Evolutionary conservation across 768 basidiomycete genomes (phyloP).

Genomic region (Pulveroboletus sp.): DNA sequence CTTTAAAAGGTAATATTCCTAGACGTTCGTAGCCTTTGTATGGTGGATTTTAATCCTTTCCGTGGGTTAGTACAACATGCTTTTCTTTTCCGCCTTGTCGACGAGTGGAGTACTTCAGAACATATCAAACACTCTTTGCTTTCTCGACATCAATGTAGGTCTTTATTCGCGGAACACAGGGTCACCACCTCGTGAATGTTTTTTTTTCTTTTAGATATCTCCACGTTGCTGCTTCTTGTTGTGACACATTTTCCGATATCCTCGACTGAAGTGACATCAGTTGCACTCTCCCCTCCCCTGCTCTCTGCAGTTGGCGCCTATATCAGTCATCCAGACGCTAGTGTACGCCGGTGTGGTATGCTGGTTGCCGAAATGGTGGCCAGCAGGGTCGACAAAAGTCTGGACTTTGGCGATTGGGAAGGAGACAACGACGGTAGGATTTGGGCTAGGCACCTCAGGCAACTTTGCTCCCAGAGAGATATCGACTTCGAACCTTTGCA

Average conservation of each 20-base stretch:
- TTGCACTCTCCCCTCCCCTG: slow-evolving; percentile 56
- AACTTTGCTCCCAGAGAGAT: slow-evolving; percentile 47
- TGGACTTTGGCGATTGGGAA: slow-evolving; percentile 84
- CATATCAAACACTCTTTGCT: slow-evolving; percentile 79
- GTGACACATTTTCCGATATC: slow-evolving; percentile 55
- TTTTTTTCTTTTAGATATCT: slow-evolving; percentile 50
- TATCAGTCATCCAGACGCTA: slow-evolving; percentile 68
- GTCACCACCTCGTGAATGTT: background rate
- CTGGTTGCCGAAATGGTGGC: slow-evolving; percentile 82
- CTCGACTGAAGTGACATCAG: slow-evolving; percentile 40
- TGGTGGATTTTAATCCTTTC: slow-evolving; percentile 5
- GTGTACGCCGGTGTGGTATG: slow-evolving; percentile 88
- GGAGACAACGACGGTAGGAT: slow-evolving; percentile 59
- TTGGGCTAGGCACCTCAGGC: slow-evolving; percentile 62
- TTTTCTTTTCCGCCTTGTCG: slow-evolving; percentile 47
- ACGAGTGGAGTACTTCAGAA: slow-evolving; percentile 70
- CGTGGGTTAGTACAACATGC: slow-evolving; percentile 36
- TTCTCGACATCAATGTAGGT: slow-evolving; percentile 70
- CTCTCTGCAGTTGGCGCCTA: slow-evolving; percentile 68
- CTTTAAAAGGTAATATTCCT: slow-evolving; percentile 28
- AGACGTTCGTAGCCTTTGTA: background rate
- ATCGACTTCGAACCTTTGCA: slow-evolving; percentile 39
- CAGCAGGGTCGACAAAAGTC: slow-evolving; percentile 50
- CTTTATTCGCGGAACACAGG: background rate
- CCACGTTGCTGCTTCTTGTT: slow-evolving; percentile 62